Percentiles rank a stretch among this genome's conserved stretches.
Evolutionary conservation across 2,329 filamentous ascomycete species (phyloP).

Genomic region (Paraconiothyrium sp.): DNA sequence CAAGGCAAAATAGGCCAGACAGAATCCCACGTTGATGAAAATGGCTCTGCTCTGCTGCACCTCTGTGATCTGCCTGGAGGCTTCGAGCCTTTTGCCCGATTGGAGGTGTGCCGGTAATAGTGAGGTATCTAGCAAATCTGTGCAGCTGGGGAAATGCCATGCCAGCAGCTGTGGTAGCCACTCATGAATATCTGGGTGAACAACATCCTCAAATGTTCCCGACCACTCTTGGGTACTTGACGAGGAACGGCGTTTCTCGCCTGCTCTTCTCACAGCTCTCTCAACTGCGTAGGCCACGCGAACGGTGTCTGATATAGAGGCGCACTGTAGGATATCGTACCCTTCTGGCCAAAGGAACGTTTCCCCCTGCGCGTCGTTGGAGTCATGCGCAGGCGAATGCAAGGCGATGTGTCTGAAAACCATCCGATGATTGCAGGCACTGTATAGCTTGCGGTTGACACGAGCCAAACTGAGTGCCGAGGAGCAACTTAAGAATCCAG

Average conservation of each 20-base stretch:
- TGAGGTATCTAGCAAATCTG: slow-evolving; percentile 19
- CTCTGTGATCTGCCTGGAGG: background rate
- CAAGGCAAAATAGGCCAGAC: slow-evolving; percentile 25
- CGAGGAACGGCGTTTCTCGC: background rate
- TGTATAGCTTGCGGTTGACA: slow-evolving; percentile 24
- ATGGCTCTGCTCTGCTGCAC: slow-evolving; percentile 16
- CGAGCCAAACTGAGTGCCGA: slow-evolving; percentile 23
- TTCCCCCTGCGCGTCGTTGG: background rate
- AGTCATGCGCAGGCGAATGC: slow-evolving; percentile 8
- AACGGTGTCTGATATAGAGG: slow-evolving; percentile 21
- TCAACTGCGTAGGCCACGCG: slow-evolving; percentile 31
- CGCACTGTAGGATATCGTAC: slow-evolving; percentile 15
- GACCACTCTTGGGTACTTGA: slow-evolving; percentile 9
- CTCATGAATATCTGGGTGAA: slow-evolving; percentile 20
- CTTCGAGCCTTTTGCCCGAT: slow-evolving; percentile 16
- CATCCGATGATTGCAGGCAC: slow-evolving; percentile 28
- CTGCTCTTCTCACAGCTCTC: slow-evolving; percentile 12
- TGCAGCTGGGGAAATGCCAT: slow-evolving; percentile 26
- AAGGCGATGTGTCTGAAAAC: slow-evolving; percentile 29
- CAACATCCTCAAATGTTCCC: background rate
- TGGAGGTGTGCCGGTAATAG: slow-evolving; percentile 26
- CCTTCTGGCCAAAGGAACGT: slow-evolving; percentile 21
- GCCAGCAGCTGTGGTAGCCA: slow-evolving; percentile 36
- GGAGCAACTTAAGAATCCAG: slow-evolving; percentile 29
- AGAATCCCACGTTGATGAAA: slow-evolving; percentile 28